Percentiles rank a stretch among this genome's conserved stretches.
phyloP scores from a whole-genome alignment of 2,329 filamentous ascomycete genomes.

The Pestalotiopsis sp. region DNA sequence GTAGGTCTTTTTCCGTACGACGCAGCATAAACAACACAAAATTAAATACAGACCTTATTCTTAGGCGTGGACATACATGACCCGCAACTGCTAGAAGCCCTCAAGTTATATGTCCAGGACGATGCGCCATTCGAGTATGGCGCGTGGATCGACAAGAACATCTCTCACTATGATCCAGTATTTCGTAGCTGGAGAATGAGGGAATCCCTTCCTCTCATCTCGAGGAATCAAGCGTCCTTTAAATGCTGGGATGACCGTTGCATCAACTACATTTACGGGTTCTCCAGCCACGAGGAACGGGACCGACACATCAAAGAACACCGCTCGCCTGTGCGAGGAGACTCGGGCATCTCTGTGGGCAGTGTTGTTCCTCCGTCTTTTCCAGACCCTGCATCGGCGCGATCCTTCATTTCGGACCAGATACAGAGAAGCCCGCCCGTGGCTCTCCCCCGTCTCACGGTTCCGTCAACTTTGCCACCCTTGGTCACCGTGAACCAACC shows the following conservation, averaged over 20 bases:
- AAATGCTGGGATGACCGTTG: conserved; percentile 61
- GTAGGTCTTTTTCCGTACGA: conserved; percentile 33
- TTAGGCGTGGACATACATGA: conserved; percentile 48
- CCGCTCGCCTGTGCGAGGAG: conserved; percentile 42
- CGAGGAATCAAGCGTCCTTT: conserved; percentile 44
- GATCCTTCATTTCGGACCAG: conserved; percentile 35
- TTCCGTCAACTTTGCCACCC: conserved; percentile 38
- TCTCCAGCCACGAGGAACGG: conserved; percentile 51
- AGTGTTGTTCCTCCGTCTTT: conserved; percentile 39
- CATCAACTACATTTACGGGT: conserved; percentile 62
- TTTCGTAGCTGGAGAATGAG: conserved; percentile 43
- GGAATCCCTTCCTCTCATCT: conserved; percentile 38
- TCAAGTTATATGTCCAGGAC: conserved; percentile 39
- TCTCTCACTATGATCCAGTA: conserved; percentile 51
- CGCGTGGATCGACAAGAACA: conserved; percentile 56
- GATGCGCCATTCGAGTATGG: conserved; percentile 51
- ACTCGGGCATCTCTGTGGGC: conserved; percentile 47
- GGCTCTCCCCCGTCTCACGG: conserved; percentile 42
- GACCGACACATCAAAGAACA: conserved; percentile 55
- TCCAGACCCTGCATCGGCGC: conserved; percentile 34
- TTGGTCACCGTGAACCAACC: conserved; percentile 35
- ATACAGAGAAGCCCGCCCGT: conserved; percentile 40
- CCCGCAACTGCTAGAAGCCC: conserved; percentile 39
- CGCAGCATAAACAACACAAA: neutral
- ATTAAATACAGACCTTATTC: conserved; percentile 9